Evolutionary conservation across 108 stramenopile genomes (phyloP).

Genomic region (Pseudonitzschia pungens): DNA sequence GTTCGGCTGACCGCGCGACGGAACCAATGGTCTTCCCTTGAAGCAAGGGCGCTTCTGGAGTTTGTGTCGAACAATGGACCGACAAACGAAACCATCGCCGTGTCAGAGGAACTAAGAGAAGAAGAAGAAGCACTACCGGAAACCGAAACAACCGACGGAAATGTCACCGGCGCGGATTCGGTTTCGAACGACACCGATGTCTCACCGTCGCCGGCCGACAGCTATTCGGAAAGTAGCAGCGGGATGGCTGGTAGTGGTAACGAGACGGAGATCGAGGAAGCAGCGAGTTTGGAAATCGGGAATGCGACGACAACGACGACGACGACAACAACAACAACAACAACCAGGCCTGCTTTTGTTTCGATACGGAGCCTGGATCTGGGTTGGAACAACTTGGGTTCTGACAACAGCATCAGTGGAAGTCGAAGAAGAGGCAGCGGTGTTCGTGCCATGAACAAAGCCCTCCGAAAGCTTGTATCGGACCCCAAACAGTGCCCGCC

Average conservation of each 20-base stretch:
- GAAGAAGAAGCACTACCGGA: conserved; percentile 5
- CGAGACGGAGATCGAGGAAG: neutral
- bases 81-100: conserved; percentile 4
- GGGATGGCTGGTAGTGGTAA: neutral
- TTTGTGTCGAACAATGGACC: conserved; percentile 4
- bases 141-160: conserved; percentile 4
- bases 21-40: conserved; percentile 19
- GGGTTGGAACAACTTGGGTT: conserved; percentile 58
- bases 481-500: conserved; percentile 38
- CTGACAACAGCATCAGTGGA: conserved; percentile 19
- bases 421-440: conserved; percentile 22
- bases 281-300: neutral
- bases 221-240: neutral
- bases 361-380: conserved; percentile 50
- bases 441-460: conserved; percentile 18
- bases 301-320: conserved; percentile 9
- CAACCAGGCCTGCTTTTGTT: conserved; percentile 2
- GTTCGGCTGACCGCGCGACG: conserved; percentile 12
- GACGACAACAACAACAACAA: conserved; percentile 10
- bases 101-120: neutral
- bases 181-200: neutral
- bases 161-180: neutral
- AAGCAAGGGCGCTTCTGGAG: conserved; percentile 20
- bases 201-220: neutral
- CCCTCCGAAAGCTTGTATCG: conserved; percentile 25